Evolutionary conservation across 1,284 basidiomycete genomes (phyloP), one percentile per base, ranked within the genome.

Genomic region (Malassezia sp.): DNA sequence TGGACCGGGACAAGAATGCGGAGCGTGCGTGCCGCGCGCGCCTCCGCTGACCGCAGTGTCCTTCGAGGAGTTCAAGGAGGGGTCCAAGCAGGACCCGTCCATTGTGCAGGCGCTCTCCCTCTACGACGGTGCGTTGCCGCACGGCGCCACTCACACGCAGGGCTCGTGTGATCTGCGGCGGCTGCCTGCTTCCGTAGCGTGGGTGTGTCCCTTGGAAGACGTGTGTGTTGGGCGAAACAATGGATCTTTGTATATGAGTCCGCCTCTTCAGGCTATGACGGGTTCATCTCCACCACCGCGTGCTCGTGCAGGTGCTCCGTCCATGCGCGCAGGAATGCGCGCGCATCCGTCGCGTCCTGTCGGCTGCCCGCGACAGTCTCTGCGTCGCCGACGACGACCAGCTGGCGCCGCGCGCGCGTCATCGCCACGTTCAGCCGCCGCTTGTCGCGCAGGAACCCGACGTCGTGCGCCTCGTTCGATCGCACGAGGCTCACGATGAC

Each of bases 1-100:
- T 70, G 67, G 67, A 70, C 48, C 47, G 46, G 35, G 66, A 70
- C 55, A 67, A 68, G 56, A 67, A 70, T 27, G 62, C 65, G 5
- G 57, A 64, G 49, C 49, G 59, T 61, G 49, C 54, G 61, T 63
- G 5, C n/a, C n/a, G n/a, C n/a, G n/a, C n/a, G n/a, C n/a, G 11
- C 2, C 21, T 22, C 9, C 23, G 6, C 33, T 37, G 9, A 34
- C 1, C 23, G n/a, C 54, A 63, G 58, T 70, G 33, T 60, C 61
- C 1, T 70, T 70, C 33, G 67, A 70, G 30, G 67, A 70, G 45
- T 70, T 70, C 53, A 57, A 68, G 35, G 67, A 63, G 44, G 67
- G 67, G 18, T 68, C 65, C 32, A 69, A 69, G 50, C 60, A 64
- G 40, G 66, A 68, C 36, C 66, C 66, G 4, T 67, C 64, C 7